Evolutionary conservation across 148 eudicot genomes (phyloP), one percentile per base, ranked within the genome.

Genomic region (Cornus kousa): DNA sequence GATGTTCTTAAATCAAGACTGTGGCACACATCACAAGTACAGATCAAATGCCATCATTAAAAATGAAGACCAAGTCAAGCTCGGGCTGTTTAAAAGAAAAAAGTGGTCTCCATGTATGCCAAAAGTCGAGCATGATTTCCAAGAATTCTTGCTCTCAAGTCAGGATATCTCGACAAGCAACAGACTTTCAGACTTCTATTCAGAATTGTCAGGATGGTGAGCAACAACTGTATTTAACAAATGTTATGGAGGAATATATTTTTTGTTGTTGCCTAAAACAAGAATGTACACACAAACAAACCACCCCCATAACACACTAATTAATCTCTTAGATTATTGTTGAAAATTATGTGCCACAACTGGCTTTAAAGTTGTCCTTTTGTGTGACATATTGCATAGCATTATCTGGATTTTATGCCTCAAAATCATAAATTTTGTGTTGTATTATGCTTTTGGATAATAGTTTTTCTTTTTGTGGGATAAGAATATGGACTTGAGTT

Each of bases 1-100:
- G 86, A 89, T 91, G 93, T 72, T 84, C 78, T 62, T 48, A 60
- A 78, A 60, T 73, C 85, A 75, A 75, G 72, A 80, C 79, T 73
- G 82, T 76, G 73, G 76, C 85, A 77, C 71, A 71, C 60, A 68
- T 87, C 73, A 53, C 77, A 83, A 78, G 76, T 79, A 75, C 73
- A 84, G 85, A 85, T 79, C 93, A 93, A 91, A 93, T 95, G 99
- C 97, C 99, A 91, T 92, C 93, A 70, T 22, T 89, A 80, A 90
- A 83, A 77, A 95, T 93, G 99, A 95, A 91, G 87, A 83, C 85
- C 80, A 86, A 87, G 77, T 85, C 91, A 74, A 80, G 86, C 75
- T 78, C 82, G 76, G 87, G 90, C 72, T 87, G 92, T 88, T 68
- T 90, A 72, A 90, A 86, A 89, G 97, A 87, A 79, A 95, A 88